Conservation (phyloP, 192 early-diverging fungal genomes). For the Backusella morwellensis region DNA sequence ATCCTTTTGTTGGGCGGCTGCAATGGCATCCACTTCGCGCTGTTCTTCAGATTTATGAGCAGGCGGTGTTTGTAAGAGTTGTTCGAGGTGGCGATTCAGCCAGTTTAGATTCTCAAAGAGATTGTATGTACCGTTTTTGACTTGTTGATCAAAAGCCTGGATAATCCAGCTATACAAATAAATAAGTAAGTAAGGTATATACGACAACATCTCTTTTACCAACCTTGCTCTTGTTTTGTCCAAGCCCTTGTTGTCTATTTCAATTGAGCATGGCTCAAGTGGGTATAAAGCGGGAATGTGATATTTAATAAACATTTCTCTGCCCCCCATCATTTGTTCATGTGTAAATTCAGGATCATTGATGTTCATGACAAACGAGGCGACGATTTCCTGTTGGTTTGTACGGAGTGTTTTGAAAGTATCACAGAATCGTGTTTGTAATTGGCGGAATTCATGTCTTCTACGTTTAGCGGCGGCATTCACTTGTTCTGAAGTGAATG, state of each 20-base stretch:
- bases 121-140: not conserved
- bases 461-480: conserved; percentile 11
- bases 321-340: conserved; percentile 1
- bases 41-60: not conserved
- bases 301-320: conserved; percentile 8
- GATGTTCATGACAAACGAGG: not conserved
- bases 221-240: conserved; percentile 15
- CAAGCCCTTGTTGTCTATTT: conserved; percentile 10
- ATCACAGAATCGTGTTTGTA: conserved; percentile 25
- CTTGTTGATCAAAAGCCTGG: conserved; percentile 10
- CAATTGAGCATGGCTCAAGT: conserved; percentile 40
- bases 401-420: not conserved
- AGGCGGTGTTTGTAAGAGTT: not conserved
- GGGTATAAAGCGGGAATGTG: conserved; percentile 37
- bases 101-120: conserved; percentile 17
- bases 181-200: not conserved
- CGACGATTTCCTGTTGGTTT: not conserved
- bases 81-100: conserved; percentile 3
- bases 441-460: conserved; percentile 16
- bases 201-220: not conserved
- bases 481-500: not conserved
- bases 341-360: conserved; percentile 15
- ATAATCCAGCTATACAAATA: not conserved
- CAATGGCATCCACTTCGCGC: not conserved
- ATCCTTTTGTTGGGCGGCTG: not conserved